Base-by-base conservation (phyloP, 2,329 filamentous ascomycete species). In the Talaromyces sp. region DNA sequence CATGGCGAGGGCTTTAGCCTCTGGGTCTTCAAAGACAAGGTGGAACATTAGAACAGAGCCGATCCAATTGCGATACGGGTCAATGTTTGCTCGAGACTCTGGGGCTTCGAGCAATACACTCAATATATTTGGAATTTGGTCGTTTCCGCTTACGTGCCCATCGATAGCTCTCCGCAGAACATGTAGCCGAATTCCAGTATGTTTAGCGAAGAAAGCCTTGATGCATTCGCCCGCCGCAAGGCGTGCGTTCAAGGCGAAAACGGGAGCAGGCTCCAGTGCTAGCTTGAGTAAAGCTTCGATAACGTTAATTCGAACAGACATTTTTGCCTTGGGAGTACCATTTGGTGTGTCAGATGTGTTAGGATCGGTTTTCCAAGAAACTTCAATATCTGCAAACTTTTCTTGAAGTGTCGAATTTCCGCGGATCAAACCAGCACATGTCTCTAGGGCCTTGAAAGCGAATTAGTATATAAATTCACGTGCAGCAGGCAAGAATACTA, bases 281-380 rank as follows among this genome's bases (percentile, higher is more conserved):
- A 97, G 79, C 68, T 97, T 92, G 55, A 99, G 81, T 18, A 99
- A 81, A 1, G 91, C 95, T 74, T 98, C 94, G 69, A 99, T 96
- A 33, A 99, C 92, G 75, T 96, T 96, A 36, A 94, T 87, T 61
- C 85, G 85, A 14, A 82, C 78, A 9, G 82, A 75, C n/a, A 81
- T 82, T 63, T 86, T 86, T 27, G 58, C 60, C 27, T 68, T 65
- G 6, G 69, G 54, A 55, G 70, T 69, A 31, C 77, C 76, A 66
- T 80, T 79, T 5, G 68, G 66, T 51, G 65, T 54, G 52, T 66
- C 61, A 36, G 70, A 65, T 16, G 61, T 65, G 30, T 56, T 56
- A 42, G 67, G 55, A 59, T 70, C 66, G 58, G 68, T 63, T 59
- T 72, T 69, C 69, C 75, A 75, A 36, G 73, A 82, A 3, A 98